Evolutionary conservation across 768 basidiomycete species (phyloP), one percentile per base, ranked within the genome.

Genomic region (Boletus subparvulus): DNA sequence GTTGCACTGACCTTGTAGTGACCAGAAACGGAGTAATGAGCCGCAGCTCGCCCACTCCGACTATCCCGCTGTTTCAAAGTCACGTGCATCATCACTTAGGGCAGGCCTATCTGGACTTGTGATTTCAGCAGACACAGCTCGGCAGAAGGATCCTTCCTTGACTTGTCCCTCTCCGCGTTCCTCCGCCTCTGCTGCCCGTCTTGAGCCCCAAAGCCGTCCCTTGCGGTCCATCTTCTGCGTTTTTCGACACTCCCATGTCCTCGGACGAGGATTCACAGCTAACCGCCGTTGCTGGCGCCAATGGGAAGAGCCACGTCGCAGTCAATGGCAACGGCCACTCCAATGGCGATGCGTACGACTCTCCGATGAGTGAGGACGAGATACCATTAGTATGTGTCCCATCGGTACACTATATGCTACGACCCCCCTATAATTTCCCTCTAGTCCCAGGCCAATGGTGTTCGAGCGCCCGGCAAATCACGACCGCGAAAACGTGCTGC

Each of bases 291-390:
- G 62, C 74, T 54, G 77, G 77, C 63, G 69, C 78, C 59, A 69
- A 69, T 58, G 65, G 73, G 40, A 85, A 80, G 52, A 75, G 77
- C 63, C 68, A 73, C 62, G 72, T 69, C 69, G 70, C 69, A 60
- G 74, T 75, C 56, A 82, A 83, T 61, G 75, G 77, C 47, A 77
- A 77, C 65, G 73, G 73, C 58, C 69, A 73, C 65, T 56, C 55
- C 55, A 75, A 75, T 26, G 71, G 70, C 24, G 73, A 75, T 54
- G 73, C 76, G 54, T 73, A 69, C 14, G 73, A 74, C 65, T 76
- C 74, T 49, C 75, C 78, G 26, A 81, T 86, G 80, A 88, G 86
- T 60, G 87, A 88, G 56, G 87, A 84, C 50, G 86, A 90, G 63
- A 71, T 84, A 71, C 88, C 88, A 44, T 76, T 90, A 69, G 90